These are phyloP conservation scores for Syzygium syzygioides DNA, from an alignment of 441 rosid species.

Conservation along the genomic window DNA sequence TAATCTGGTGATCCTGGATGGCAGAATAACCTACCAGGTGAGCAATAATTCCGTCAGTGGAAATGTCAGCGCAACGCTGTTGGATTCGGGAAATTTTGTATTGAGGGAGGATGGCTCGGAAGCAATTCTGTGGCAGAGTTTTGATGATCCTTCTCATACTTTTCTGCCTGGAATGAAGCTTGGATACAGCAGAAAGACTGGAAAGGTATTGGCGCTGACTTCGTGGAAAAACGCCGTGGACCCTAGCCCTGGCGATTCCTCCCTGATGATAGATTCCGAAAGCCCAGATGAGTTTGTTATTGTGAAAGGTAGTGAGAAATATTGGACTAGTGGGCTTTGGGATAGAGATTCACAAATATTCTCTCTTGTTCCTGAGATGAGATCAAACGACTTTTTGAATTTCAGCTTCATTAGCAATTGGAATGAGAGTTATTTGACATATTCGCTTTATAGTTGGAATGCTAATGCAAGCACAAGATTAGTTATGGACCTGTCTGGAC, in stretches of 20 bases:
- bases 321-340: background rate
- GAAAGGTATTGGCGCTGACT: background rate
- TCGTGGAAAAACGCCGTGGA: background rate
- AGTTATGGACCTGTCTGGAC: background rate
- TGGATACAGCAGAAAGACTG: background rate
- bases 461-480: fast-evolving
- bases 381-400: fast-evolving
- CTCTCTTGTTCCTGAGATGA: background rate
- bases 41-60: background rate
- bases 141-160: background rate
- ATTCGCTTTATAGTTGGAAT: background rate
- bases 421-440: fast-evolving
- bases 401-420: background rate
- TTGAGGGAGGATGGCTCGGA: background rate
- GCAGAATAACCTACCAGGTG: background rate
- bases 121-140: background rate
- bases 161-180: background rate
- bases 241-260: background rate
- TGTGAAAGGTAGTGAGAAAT: background rate
- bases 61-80: background rate
- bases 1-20: background rate
- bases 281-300: background rate
- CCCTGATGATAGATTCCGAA: background rate
- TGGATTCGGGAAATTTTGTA: background rate
- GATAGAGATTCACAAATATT: fast-evolving